phyloP scores from a whole-genome alignment of 176 grass and related monocot genomes.

The Hordeum marinum region DNA sequence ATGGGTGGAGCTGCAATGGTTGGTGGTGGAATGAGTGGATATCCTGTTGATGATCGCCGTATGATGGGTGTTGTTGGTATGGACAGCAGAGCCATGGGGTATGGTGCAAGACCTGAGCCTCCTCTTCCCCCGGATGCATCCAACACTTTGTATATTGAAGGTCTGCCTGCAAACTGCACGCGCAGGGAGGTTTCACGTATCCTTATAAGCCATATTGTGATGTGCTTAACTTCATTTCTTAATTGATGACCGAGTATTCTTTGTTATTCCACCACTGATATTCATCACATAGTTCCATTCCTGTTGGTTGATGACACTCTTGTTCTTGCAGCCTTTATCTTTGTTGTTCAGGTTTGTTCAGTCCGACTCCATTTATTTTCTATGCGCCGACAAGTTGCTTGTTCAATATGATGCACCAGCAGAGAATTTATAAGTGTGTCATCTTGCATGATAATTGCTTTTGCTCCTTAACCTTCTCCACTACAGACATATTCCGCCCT shows the following conservation, averaged over 20 bases:
- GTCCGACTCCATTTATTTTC: neutral
- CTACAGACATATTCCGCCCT: slow-evolving; percentile 94
- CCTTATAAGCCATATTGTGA: slow-evolving; percentile 29
- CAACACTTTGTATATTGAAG: slow-evolving; percentile 85
- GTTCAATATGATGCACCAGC: neutral
- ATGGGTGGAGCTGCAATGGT: slow-evolving; percentile 33
- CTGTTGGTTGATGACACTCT: neutral
- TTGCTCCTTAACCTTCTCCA: slow-evolving; percentile 41
- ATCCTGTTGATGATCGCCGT: slow-evolving; percentile 64
- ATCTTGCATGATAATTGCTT: neutral
- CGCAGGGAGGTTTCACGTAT: slow-evolving; percentile 99
- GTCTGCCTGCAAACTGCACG: slow-evolving; percentile 90
- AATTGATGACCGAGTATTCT: neutral
- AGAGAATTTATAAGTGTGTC: neutral
- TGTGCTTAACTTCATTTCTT: neutral
- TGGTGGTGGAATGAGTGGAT: slow-evolving; percentile 56
- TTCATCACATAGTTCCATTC: neutral
- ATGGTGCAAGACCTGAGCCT: slow-evolving; percentile 64
- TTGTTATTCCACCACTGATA: neutral
- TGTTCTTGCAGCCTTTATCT: neutral
- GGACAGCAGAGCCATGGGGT: slow-evolving; percentile 68
- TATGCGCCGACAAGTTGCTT: neutral
- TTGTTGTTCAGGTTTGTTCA: neutral
- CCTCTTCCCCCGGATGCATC: slow-evolving; percentile 89
- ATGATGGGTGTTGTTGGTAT: slow-evolving; percentile 60